Evolutionary conservation across 805 yeast genomes (phyloP).

Genomic region (Nakazawaea ernobii): DNA sequence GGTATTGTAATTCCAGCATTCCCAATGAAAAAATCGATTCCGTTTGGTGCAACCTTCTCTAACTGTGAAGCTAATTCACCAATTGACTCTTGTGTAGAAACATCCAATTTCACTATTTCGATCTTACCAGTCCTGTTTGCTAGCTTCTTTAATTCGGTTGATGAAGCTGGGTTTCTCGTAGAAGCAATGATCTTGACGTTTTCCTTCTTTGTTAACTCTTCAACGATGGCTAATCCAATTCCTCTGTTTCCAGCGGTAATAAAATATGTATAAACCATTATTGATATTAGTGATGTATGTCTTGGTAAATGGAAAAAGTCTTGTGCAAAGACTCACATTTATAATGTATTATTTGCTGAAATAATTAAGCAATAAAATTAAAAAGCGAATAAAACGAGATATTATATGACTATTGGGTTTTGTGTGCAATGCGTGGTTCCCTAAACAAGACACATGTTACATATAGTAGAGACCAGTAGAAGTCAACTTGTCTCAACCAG

Average conservation of each 20-base stretch:
- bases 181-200: not conserved
- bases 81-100: slow-evolving; percentile 16
- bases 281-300: too few species aligned
- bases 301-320: too few species aligned
- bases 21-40: slow-evolving; percentile 29
- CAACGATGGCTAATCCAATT: not conserved
- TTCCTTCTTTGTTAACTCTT: not conserved
- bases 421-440: too few species aligned
- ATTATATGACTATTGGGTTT: too few species aligned
- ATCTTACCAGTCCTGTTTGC: slow-evolving; percentile 14
- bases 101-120: slow-evolving; percentile 18
- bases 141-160: slow-evolving; percentile 16
- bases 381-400: too few species aligned
- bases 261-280: not conserved
- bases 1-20: slow-evolving; percentile 25
- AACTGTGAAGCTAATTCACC: slow-evolving; percentile 14
- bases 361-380: too few species aligned
- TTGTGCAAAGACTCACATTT: too few species aligned
- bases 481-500: too few species aligned
- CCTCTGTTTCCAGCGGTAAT: not conserved
- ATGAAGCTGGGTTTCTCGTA: slow-evolving; percentile 3
- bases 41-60: slow-evolving; percentile 12
- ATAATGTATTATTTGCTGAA: too few species aligned
- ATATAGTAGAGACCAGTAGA: too few species aligned
- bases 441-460: too few species aligned